These are phyloP conservation scores for Saccharum hybrid DNA, from an alignment of 202 grass and related monocot genomes.

Conservation along the genomic window DNA sequence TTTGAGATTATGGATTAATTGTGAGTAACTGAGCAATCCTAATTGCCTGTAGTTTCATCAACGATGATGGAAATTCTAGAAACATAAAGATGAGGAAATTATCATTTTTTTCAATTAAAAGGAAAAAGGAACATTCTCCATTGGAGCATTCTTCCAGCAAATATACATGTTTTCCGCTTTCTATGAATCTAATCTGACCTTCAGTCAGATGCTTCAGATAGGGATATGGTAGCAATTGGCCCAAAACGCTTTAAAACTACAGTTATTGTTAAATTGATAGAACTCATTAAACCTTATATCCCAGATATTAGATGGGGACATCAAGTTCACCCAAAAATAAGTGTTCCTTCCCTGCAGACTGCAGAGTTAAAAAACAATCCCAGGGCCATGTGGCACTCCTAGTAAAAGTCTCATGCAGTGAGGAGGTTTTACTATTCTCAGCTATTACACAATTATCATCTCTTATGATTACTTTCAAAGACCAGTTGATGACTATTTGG, in stretches of 20 bases:
- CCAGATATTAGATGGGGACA: background rate
- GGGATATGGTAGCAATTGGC: background rate
- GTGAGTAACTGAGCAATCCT: background rate
- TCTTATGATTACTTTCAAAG: conserved; percentile 21
- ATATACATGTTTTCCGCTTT: background rate
- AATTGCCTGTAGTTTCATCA: background rate
- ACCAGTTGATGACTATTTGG: conserved; percentile 10
- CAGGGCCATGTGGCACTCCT: background rate
- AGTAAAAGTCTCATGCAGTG: background rate
- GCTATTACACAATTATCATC: background rate
- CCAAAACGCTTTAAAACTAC: background rate
- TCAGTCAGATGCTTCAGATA: conserved; percentile 11
- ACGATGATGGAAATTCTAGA: background rate
- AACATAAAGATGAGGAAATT: background rate
- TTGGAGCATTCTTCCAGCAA: background rate
- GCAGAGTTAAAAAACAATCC: background rate
- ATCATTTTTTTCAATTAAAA: background rate
- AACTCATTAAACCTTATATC: background rate
- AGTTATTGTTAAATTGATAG: background rate
- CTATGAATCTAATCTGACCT: background rate
- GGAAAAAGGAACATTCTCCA: background rate
- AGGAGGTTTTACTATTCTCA: background rate
- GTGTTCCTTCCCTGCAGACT: background rate
- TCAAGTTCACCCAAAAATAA: background rate
- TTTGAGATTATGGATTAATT: conserved; percentile 2